Evolutionary conservation across 2,329 filamentous ascomycete genomes (phyloP).

Genomic region (Sarocladium kiliense): DNA sequence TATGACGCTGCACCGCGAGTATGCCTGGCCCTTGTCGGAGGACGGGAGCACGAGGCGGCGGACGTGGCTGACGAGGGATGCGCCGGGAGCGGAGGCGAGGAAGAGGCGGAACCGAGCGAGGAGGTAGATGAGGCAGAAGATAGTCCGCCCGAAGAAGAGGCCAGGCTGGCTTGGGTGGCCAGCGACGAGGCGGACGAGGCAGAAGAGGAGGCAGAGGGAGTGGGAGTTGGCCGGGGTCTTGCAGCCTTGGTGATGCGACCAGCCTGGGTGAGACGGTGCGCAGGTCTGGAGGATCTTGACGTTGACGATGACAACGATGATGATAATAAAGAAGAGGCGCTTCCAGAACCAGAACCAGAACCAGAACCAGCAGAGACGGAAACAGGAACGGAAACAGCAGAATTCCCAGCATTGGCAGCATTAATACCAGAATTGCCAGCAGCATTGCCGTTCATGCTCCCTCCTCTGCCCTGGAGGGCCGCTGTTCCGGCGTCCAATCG

Average conservation of each 20-base stretch:
- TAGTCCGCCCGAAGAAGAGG: background rate
- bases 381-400: too few species aligned
- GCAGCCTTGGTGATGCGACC: slow-evolving; percentile 20
- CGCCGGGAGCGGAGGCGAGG: background rate
- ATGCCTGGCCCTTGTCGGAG: background rate
- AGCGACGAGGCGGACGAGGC: slow-evolving; percentile 13
- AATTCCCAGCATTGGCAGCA: background rate
- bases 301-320: background rate
- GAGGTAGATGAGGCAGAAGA: background rate
- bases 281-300: background rate
- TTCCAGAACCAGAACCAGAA: background rate
- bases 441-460: slow-evolving; percentile 12
- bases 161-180: slow-evolving; percentile 8
- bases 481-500: slow-evolving; percentile 6
- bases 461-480: slow-evolving; percentile 7
- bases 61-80: background rate
- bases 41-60: background rate
- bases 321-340: background rate
- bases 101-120: background rate
- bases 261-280: slow-evolving; percentile 13
- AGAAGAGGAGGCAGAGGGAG: slow-evolving; percentile 7
- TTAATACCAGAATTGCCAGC: background rate
- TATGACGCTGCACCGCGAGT: background rate
- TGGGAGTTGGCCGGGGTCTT: slow-evolving; percentile 4
- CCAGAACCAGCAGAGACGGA: background rate